Evolutionary conservation across 345 rosid genomes (phyloP).

Genomic region (Sisymbrium altissimum): DNA sequence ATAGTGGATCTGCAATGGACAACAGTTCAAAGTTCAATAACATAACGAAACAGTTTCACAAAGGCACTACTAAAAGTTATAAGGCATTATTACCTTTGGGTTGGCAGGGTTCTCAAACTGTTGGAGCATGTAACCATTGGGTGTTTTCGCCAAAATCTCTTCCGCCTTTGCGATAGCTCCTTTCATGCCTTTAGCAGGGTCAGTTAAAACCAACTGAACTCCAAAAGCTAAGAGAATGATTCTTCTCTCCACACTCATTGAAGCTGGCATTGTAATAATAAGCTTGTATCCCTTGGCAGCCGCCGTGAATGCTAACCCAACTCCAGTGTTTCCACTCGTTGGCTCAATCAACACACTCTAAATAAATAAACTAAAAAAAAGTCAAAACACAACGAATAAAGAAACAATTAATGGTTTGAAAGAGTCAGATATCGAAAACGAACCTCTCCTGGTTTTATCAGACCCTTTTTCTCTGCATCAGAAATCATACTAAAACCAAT

Average conservation of each 20-base stretch:
- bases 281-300: conserved; percentile 85
- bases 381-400: not conserved
- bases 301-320: conserved; percentile 87
- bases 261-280: conserved; percentile 89
- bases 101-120: conserved; percentile 91
- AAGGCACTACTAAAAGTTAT: not conserved
- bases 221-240: conserved; percentile 93
- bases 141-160: conserved; percentile 72
- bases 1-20: conserved; percentile 58
- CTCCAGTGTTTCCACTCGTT: conserved; percentile 96
- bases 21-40: not conserved
- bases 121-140: conserved; percentile 81
- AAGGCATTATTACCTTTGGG: conserved; percentile 59
- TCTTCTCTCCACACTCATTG: conserved; percentile 91
- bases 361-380: not conserved
- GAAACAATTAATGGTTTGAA: not conserved
- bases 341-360: conserved; percentile 89
- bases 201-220: conserved; percentile 77
- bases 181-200: conserved; percentile 90
- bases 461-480: conserved; percentile 80
- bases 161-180: conserved; percentile 93
- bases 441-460: conserved; percentile 78
- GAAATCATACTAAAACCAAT: conserved; percentile 88
- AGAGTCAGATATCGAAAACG: not conserved
- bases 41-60: not conserved